Conservation (phyloP, 129 eudicot genomes). For the Logfia minima region DNA sequence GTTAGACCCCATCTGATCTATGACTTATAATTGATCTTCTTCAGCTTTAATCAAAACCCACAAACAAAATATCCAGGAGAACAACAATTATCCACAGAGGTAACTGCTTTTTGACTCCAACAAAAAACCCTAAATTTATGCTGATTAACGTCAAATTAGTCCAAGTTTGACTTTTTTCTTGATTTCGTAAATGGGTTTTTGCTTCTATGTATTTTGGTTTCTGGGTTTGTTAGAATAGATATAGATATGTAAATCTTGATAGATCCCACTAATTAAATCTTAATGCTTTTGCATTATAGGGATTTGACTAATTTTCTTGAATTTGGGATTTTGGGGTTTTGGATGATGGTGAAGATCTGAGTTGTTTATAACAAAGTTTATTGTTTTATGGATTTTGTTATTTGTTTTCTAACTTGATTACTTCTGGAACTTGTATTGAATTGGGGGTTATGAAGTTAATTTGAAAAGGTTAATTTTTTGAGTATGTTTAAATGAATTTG, state of each 20-base stretch:
- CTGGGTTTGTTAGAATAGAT: slow-evolving; percentile 30
- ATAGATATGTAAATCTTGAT: slow-evolving; percentile 15
- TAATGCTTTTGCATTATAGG: slow-evolving; percentile 21
- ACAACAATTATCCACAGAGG: slow-evolving; percentile 25
- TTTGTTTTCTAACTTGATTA: background rate
- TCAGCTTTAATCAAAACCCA: slow-evolving; percentile 33
- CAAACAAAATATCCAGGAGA: slow-evolving; percentile 20
- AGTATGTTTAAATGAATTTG: slow-evolving; percentile 7
- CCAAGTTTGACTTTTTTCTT: slow-evolving; percentile 33
- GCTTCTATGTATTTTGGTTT: slow-evolving; percentile 9
- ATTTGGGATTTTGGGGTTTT: slow-evolving; percentile 31
- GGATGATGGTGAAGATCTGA: slow-evolving; percentile 33
- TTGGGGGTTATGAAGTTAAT: slow-evolving; percentile 11
- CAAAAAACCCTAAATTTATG: slow-evolving; percentile 17
- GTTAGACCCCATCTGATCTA: slow-evolving; percentile 37
- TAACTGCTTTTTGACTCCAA: slow-evolving; percentile 1
- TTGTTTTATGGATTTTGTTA: slow-evolving; percentile 3
- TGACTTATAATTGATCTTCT: slow-evolving; percentile 20
- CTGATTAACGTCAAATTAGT: slow-evolving; percentile 2
- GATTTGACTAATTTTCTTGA: slow-evolving; percentile 8
- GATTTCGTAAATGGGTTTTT: slow-evolving; percentile 20
- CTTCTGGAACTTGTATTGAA: slow-evolving; percentile 11
- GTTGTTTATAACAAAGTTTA: background rate
- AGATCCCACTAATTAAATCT: slow-evolving; percentile 28
- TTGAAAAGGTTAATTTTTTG: background rate